A percentile compares a stretch with the other conserved stretches of the same genome.
phyloP scores from a whole-genome alignment of 768 basidiomycete species.

The Suillus subalutaceus region DNA sequence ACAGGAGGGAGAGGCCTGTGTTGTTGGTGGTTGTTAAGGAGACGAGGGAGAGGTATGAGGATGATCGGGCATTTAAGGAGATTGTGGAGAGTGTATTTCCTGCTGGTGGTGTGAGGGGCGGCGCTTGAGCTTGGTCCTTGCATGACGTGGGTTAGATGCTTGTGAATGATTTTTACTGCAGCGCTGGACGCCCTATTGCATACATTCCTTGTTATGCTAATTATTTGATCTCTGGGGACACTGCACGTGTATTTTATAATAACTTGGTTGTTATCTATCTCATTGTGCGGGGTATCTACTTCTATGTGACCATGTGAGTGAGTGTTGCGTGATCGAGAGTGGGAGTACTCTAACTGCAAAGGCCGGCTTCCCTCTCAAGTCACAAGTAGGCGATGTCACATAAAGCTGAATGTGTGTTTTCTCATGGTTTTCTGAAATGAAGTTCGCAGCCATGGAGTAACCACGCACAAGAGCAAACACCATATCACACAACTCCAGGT shows the following conservation, averaged over 20 bases:
- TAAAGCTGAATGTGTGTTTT: too few species aligned
- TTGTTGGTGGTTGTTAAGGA: constrained; percentile 37
- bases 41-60: constrained; percentile 36
- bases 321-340: too few species aligned
- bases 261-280: not conserved
- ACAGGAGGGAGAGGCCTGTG: constrained; percentile 17
- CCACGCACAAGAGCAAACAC: too few species aligned
- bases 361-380: too few species aligned
- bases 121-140: not conserved
- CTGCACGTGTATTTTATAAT: not conserved
- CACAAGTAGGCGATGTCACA: too few species aligned
- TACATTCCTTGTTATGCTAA: not conserved
- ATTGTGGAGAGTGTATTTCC: constrained; percentile 29
- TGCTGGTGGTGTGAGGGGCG: constrained; percentile 16
- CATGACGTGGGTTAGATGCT: not conserved
- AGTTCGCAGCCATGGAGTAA: too few species aligned
- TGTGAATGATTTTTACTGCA: not conserved
- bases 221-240: not conserved
- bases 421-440: too few species aligned
- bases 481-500: too few species aligned
- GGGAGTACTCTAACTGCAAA: not conserved
- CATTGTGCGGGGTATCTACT: too few species aligned
- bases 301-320: too few species aligned
- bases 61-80: constrained; percentile 36
- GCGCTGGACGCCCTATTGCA: not conserved